phyloP scores from a whole-genome alignment of 2,329 filamentous ascomycete genomes.

The Gnomoniopsis sp. region DNA sequence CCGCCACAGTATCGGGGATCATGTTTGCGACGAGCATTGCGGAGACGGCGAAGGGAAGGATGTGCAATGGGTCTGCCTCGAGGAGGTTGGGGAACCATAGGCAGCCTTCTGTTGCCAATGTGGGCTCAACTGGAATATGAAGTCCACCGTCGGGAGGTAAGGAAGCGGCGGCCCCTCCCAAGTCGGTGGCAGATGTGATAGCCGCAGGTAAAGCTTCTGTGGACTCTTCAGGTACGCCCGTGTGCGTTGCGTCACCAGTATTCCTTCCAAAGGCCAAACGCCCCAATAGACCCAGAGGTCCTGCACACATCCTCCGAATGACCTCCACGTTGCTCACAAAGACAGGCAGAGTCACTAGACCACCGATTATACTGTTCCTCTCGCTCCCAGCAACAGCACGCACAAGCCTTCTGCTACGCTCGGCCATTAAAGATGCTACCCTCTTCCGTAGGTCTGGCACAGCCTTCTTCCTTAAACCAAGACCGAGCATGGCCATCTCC shows the following conservation, averaged over 20 bases:
- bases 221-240: background rate
- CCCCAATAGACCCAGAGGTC: slow-evolving; percentile 34
- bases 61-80: slow-evolving; percentile 46
- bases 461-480: slow-evolving; percentile 19
- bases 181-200: slow-evolving; percentile 16
- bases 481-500: slow-evolving; percentile 28
- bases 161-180: slow-evolving; percentile 21
- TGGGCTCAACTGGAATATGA: slow-evolving; percentile 21
- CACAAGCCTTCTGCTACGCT: slow-evolving; percentile 11
- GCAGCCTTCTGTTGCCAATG: slow-evolving; percentile 46
- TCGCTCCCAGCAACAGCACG: slow-evolving; percentile 9
- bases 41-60: slow-evolving; percentile 42
- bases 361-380: slow-evolving; percentile 26
- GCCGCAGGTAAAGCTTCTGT: background rate
- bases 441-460: slow-evolving; percentile 21
- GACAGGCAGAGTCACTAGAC: slow-evolving; percentile 40
- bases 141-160: slow-evolving; percentile 10
- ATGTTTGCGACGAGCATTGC: slow-evolving; percentile 32
- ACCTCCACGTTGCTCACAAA: slow-evolving; percentile 51
- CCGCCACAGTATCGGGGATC: slow-evolving; percentile 27
- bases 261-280: slow-evolving; percentile 25
- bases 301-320: slow-evolving; percentile 44
- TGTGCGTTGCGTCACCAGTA: background rate
- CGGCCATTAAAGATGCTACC: slow-evolving; percentile 26
- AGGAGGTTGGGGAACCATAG: slow-evolving; percentile 56